phyloP scores from a whole-genome alignment of 1,284 basidiomycete species.

The Moesziomyces parantarcticus region DNA sequence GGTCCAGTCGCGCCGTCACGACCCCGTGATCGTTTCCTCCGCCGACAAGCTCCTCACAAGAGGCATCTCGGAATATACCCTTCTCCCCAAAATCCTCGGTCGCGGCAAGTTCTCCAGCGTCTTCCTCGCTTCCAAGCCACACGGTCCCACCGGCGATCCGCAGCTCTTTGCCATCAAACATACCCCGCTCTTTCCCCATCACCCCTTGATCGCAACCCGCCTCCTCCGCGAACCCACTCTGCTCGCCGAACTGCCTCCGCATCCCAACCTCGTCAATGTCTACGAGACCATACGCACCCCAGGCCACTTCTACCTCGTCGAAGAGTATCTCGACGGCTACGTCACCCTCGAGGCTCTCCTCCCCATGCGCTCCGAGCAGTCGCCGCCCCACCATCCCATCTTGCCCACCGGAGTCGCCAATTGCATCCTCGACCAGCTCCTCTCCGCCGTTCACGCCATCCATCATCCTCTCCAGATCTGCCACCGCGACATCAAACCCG shows the following conservation, averaged over 20 bases:
- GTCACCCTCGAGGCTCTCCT: conserved; percentile 68
- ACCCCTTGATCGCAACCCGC: conserved; percentile 72
- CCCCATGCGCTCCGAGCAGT: conserved; percentile 38
- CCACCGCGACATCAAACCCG: conserved; percentile 73
- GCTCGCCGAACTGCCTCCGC: conserved; percentile 72
- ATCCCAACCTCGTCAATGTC: conserved; percentile 73
- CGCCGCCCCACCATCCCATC: conserved; percentile 46
- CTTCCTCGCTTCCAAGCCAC: conserved; percentile 63
- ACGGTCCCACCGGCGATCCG: conserved; percentile 52
- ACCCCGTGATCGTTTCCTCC: conserved; percentile 50
- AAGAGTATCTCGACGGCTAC: conserved; percentile 71
- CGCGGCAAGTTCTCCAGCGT: conserved; percentile 67
- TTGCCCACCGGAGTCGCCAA: conserved; percentile 64
- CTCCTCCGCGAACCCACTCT: conserved; percentile 73
- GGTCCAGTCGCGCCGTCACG: conserved; percentile 20
- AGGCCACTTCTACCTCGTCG: conserved; percentile 74
- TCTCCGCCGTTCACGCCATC: conserved; percentile 71
- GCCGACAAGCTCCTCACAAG: conserved; percentile 63
- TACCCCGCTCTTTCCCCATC: conserved; percentile 73
- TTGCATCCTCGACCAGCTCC: conserved; percentile 72
- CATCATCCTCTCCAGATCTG: conserved; percentile 72
- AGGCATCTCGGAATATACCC: conserved; percentile 66
- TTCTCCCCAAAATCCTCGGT: conserved; percentile 65
- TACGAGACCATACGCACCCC: conserved; percentile 72
- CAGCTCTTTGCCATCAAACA: conserved; percentile 72